Percentiles rank a stretch among this genome's conserved stretches.
Evolutionary conservation across 1,284 basidiomycete species (phyloP).

Genomic region (Trichosporon asahii): DNA sequence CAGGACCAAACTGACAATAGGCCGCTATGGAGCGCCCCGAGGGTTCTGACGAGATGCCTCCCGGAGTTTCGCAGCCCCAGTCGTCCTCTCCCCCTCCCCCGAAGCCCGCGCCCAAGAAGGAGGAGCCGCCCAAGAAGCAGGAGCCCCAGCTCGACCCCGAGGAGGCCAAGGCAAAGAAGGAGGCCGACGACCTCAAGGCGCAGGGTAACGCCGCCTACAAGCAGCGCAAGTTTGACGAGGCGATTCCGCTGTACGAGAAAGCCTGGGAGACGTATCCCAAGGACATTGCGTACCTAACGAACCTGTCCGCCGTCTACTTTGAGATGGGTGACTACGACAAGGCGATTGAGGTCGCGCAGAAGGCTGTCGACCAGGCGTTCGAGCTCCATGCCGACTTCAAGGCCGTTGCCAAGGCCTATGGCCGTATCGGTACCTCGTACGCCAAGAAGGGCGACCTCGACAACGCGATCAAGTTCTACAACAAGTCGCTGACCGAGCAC

Average conservation of each 20-base stretch:
- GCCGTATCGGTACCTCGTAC: constrained; percentile 84
- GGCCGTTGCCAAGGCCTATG: constrained; percentile 68
- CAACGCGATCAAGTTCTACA: constrained; percentile 81
- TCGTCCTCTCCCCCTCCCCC: constrained; percentile 33
- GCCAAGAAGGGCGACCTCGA: constrained; percentile 72
- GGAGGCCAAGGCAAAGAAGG: constrained; percentile 63
- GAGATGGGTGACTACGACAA: constrained; percentile 89
- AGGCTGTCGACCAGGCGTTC: constrained; percentile 91
- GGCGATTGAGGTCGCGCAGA: constrained; percentile 85
- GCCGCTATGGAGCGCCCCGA: constrained; percentile 80
- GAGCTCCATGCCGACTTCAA: constrained; percentile 59
- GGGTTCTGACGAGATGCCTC: constrained; percentile 75
- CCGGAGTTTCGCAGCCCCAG: constrained; percentile 53
- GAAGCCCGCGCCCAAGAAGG: constrained; percentile 49
- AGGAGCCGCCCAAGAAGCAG: constrained; percentile 53
- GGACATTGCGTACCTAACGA: constrained; percentile 90
- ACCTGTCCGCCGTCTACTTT: constrained; percentile 84
- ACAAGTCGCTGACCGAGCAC: constrained; percentile 93
- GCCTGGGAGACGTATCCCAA: constrained; percentile 93
- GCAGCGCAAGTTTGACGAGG: constrained; percentile 71
- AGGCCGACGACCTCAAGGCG: constrained; percentile 72
- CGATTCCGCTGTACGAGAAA: constrained; percentile 68
- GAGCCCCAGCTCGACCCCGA: constrained; percentile 69
- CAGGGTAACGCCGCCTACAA: constrained; percentile 81
- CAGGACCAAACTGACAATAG: constrained; percentile 26